Conservation (phyloP, 108 stramenopile genomes). For the Pseudonitzschia multistriata region DNA sequence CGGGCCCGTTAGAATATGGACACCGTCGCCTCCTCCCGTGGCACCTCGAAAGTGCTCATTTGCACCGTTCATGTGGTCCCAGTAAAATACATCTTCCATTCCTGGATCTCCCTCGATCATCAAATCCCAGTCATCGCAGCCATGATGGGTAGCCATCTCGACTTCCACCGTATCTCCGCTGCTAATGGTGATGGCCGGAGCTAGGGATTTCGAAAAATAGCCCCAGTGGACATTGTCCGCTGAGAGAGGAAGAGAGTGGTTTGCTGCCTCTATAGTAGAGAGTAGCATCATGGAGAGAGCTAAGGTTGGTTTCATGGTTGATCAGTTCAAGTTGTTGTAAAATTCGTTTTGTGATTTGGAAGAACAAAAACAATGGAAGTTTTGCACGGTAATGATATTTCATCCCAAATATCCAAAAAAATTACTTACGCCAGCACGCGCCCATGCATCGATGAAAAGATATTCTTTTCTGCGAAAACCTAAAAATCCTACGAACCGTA, state of each 20-base stretch:
- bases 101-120: constrained; percentile 50
- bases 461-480: too few species aligned
- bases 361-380: too few species aligned
- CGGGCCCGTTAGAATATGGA: constrained; percentile 46
- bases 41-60: constrained; percentile 42
- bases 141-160: constrained; percentile 52
- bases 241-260: not conserved
- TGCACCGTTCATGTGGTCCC: constrained; percentile 25
- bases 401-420: too few species aligned
- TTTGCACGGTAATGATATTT: too few species aligned
- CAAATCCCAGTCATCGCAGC: constrained; percentile 46
- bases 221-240: constrained; percentile 42
- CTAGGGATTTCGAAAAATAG: constrained; percentile 28
- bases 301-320: not conserved
- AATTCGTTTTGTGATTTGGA: too few species aligned
- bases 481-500: too few species aligned
- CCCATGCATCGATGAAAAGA: too few species aligned
- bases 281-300: not conserved
- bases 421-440: too few species aligned
- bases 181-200: constrained; percentile 25
- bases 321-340: too few species aligned
- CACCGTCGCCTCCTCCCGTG: constrained; percentile 42
- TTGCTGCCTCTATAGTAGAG: not conserved
- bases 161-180: constrained; percentile 33
- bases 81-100: constrained; percentile 41